These are phyloP conservation scores for Chytriomyces sp. DNA, from an alignment of 192 early-diverging fungal species.

Conservation along the genomic window DNA sequence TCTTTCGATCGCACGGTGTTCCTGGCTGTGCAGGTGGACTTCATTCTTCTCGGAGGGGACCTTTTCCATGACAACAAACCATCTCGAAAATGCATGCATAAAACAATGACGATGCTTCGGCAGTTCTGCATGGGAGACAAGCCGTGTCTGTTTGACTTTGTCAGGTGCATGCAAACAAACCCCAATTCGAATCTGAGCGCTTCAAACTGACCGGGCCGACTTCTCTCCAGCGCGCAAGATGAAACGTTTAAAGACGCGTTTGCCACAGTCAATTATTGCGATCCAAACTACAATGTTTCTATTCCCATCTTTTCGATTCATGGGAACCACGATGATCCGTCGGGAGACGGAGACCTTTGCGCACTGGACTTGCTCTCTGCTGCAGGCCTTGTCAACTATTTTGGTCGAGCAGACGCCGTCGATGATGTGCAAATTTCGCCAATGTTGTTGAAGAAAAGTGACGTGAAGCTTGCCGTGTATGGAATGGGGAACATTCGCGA, in stretches of 20 bases:
- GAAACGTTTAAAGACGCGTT: conserved; percentile 40
- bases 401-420: conserved; percentile 74
- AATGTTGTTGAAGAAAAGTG: conserved; percentile 78
- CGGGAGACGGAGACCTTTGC: conserved; percentile 74
- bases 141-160: conserved; percentile 70
- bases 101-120: conserved; percentile 72
- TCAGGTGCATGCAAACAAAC: conserved; percentile 67
- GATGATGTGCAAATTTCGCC: conserved; percentile 83
- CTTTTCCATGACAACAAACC: conserved; percentile 96
- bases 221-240: conserved; percentile 18
- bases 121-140: conserved; percentile 61
- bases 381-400: conserved; percentile 90
- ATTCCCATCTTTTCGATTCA: conserved; percentile 95
- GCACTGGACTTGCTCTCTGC: conserved; percentile 82
- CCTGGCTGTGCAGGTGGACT: conserved; percentile 68
- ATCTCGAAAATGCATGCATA: conserved; percentile 74
- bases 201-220: background rate
- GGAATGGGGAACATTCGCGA: conserved; percentile 93
- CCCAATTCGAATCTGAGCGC: conserved; percentile 60
- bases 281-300: conserved; percentile 83
- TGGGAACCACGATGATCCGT: conserved; percentile 96
- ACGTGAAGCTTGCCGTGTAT: conserved; percentile 77
- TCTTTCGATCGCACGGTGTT: background rate
- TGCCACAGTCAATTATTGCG: conserved; percentile 80
- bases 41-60: conserved; percentile 92